Evolutionary conservation across 1,284 basidiomycete genomes (phyloP), one percentile per base, ranked within the genome.

Genomic region (Athelia psychrophila): DNA sequence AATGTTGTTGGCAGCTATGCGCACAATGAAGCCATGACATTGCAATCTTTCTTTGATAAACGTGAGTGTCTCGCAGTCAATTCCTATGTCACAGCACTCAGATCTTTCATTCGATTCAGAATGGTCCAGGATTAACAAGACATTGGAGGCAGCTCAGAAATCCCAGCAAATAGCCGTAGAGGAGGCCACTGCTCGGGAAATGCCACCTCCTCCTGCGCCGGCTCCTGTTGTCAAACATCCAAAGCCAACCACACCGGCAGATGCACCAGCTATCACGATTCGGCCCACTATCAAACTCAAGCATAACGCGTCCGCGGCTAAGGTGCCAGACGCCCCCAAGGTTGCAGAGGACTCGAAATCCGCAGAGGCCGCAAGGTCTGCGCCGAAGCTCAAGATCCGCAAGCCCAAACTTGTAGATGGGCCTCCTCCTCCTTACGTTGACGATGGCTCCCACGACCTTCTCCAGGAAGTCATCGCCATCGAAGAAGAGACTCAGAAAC

Each of bases 31-130:
- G 91, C 93, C 0, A 75, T 89, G 24, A 77, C 79, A 23, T 73
- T 98, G 44, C 91, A 97, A 61, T 77, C 75, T 2, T 87, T 88
- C 60, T 98, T 98, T 62, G 88, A 95, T 55, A 91, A 88, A 69
- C 76, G 93, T 90, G 69, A 62, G 91, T 77, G 36, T 20, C 44
- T 40, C 36, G 35, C 33, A n/a, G n/a, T n/a, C n/a, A n/a, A n/a
- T n/a, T n/a, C n/a, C n/a, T n/a, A 49, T 22, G 45, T 16, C 22
- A 4, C 48, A 49, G 20, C 38, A 46, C 53, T 63, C 13, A 50
- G 48, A 10, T 12, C 33, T 35, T 12, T 35, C n/a, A 44, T 46
- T 25, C 42, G 16, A 44, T 48, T 44, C 56, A 89, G 87, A 82
- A 68, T 88, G 91, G 91, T 73, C 76, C 13, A 81, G 87, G 47